A percentile compares a stretch with the other conserved stretches of the same genome.
These are phyloP conservation scores for Nelumbo lutea DNA, from an alignment of 164 flowering plant species.

Conservation along the genomic window DNA sequence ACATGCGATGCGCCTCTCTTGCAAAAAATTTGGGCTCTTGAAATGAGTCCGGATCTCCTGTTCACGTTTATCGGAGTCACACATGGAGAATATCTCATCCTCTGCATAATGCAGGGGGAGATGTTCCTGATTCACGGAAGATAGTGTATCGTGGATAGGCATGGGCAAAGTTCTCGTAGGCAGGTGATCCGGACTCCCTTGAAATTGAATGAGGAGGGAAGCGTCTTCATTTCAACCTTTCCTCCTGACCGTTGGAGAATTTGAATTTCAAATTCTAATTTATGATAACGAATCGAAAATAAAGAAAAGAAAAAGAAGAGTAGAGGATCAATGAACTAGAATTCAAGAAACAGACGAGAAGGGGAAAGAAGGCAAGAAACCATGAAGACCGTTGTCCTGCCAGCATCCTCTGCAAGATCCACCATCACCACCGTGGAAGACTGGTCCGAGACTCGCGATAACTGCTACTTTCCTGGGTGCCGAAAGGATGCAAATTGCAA, in stretches of 20 bases:
- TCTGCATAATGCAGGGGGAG: no score
- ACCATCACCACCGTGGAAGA: slow-evolving; percentile 22
- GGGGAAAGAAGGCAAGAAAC: slow-evolving; percentile 11
- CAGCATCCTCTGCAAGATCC: slow-evolving; percentile 38
- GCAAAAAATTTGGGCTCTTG: no score
- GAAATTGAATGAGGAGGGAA: neutral
- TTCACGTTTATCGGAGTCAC: no score
- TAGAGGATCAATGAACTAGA: neutral
- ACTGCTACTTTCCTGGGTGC: slow-evolving; percentile 81
- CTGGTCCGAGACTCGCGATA: slow-evolving; percentile 42
- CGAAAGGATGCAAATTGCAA: slow-evolving; percentile 74
- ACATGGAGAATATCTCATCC: no score
- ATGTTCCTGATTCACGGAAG: no score
- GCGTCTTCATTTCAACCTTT: neutral
- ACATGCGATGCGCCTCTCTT: no score
- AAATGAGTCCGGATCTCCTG: no score
- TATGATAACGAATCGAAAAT: neutral
- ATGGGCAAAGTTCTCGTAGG: no score
- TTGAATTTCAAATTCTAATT: slow-evolving; percentile 28
- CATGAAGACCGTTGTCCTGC: slow-evolving; percentile 29
- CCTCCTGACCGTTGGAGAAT: slow-evolving; percentile 23
- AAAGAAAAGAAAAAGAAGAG: neutral
- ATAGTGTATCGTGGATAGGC: no score
- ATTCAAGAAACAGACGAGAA: neutral
- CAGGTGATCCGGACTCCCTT: no score